Evolutionary conservation across 2,329 filamentous ascomycete species (phyloP).

Genomic region (Leptographium wingfieldii): DNA sequence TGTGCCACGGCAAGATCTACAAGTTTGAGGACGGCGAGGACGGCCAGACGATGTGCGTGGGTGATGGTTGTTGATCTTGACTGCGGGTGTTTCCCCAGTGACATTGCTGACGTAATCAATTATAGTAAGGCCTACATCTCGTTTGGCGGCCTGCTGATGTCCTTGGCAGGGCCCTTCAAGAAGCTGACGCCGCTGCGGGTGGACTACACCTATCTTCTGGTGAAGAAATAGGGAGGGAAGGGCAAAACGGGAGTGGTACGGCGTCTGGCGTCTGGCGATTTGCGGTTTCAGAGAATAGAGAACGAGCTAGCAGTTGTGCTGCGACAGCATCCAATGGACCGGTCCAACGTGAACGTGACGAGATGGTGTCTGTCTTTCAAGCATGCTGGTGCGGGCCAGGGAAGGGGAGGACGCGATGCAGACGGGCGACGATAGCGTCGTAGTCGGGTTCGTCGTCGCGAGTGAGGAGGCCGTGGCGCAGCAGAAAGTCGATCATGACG

Average conservation of each 20-base stretch:
- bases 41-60: conserved; percentile 70
- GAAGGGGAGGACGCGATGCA: conserved; percentile 73
- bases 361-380: not conserved
- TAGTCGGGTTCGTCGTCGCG: conserved; percentile 67
- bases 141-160: conserved; percentile 84
- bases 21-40: conserved; percentile 71
- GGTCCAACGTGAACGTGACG: not conserved
- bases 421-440: conserved; percentile 58
- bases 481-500: conserved; percentile 78
- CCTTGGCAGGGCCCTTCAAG: conserved; percentile 86
- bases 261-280: not conserved
- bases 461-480: conserved; percentile 71
- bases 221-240: conserved; percentile 62
- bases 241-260: not conserved
- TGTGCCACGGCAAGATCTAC: conserved; percentile 81
- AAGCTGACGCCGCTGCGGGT: conserved; percentile 86
- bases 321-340: not conserved
- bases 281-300: not conserved
- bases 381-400: conserved; percentile 46
- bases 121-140: conserved; percentile 86
- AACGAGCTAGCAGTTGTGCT: not conserved
- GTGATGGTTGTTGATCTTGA: not conserved
- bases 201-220: conserved; percentile 83
- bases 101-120: not conserved
- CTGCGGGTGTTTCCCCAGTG: not conserved